Conservation (phyloP, 148 eudicot species). For the Rhododendron mucronatum region DNA sequence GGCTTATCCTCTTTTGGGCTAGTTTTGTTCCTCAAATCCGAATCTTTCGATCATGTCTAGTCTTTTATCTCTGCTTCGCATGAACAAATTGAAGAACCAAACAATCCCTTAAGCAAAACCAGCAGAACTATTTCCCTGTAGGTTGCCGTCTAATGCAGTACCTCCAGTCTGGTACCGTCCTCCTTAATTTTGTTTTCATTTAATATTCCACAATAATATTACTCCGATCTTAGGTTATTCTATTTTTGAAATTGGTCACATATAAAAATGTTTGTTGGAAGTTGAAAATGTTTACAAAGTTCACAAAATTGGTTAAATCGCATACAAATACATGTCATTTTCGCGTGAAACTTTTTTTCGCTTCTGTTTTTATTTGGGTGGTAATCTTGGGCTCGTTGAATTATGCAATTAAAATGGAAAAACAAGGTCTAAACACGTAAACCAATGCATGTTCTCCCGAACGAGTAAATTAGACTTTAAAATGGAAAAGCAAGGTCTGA, state of each 20-base stretch:
- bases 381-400: background rate
- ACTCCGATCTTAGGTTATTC: background rate
- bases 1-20: too few relatives aligned
- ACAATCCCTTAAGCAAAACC: background rate
- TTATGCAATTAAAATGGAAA: background rate
- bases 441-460: too few relatives aligned
- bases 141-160: background rate
- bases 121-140: too few relatives aligned
- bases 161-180: background rate
- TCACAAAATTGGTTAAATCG: background rate
- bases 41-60: too few relatives aligned
- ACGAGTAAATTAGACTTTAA: too few relatives aligned
- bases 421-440: too few relatives aligned
- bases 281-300: background rate
- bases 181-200: background rate
- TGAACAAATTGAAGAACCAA: background rate
- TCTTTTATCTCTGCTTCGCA: too few relatives aligned
- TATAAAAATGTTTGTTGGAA: background rate
- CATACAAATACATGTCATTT: background rate
- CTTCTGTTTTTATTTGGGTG: background rate
- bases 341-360: background rate
- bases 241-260: background rate
- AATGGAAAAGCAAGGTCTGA: too few relatives aligned
- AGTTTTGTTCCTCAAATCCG: too few relatives aligned
- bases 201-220: background rate